Evolutionary conservation across 495 filamentous ascomycete genomes (phyloP).

Genomic region (Aeminium ludgeri): DNA sequence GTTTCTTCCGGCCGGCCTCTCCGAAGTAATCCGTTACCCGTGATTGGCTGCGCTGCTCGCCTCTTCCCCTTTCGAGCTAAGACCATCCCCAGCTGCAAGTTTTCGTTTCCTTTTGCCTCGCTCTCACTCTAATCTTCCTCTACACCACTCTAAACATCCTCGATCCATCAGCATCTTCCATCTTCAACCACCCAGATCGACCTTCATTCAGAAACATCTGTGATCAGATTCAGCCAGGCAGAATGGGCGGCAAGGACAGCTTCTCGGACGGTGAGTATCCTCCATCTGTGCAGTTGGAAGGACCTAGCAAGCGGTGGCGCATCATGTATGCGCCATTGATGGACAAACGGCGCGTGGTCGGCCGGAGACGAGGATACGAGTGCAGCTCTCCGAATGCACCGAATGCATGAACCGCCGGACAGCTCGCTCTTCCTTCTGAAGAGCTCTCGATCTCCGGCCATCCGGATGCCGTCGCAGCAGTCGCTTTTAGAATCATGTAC

Average conservation of each 20-base stretch:
- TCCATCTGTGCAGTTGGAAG: background rate
- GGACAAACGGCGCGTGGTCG: background rate
- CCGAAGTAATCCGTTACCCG: too few relatives aligned
- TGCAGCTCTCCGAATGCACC: too few relatives aligned
- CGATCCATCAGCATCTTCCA: background rate
- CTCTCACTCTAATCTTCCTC: too few relatives aligned
- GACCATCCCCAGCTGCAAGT: too few relatives aligned
- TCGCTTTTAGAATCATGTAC: conserved; percentile 3
- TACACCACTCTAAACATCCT: too few relatives aligned
- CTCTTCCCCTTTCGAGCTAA: too few relatives aligned
- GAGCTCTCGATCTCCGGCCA: background rate
- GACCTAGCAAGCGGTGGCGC: background rate
- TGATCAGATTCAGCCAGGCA: background rate
- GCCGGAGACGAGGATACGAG: too few relatives aligned
- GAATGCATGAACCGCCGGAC: too few relatives aligned
- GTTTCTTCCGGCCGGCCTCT: too few relatives aligned
- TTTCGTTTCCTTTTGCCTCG: too few relatives aligned
- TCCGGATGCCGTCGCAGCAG: background rate
- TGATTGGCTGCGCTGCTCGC: too few relatives aligned
- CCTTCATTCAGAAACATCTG: background rate
- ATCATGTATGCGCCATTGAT: background rate
- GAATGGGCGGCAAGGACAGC: conserved; percentile 17
- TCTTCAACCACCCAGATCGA: background rate
- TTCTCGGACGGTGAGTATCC: conserved; percentile 19
- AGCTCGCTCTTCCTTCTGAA: background rate